Base-by-base conservation (phyloP, 2,329 filamentous ascomycete genomes). In the Onygenales sp. region DNA sequence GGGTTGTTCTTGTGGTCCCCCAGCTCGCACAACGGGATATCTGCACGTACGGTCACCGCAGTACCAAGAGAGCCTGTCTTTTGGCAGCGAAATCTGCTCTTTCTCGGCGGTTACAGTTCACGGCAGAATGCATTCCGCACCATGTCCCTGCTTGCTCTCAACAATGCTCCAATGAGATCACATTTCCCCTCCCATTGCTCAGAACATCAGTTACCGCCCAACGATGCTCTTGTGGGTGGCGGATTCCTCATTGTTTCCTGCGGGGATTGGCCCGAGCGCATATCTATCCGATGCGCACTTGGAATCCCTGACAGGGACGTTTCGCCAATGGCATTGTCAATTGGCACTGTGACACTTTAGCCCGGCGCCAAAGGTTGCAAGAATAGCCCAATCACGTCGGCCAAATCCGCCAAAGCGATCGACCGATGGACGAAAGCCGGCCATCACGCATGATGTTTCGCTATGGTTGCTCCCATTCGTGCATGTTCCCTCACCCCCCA, bases 21-120 rank as follows among this genome's bases (percentile, higher is more conserved):
- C 33, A 32, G 36, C 33, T 35, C n/a, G 21, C n/a, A 13, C 41
- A 13, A 17, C 31, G 44, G 5, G 31, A 6, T n/a, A n/a, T 8
- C 13, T 46, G 44, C n/a, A 46, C 10, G 10, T 14, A 36, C 14
- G 27, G 14, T n/a, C 32, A 17, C 32, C n/a, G 31, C 32, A 10
- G 6, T 35, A 39, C 33, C 46, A 7, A 11, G 35, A 7, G 46
- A 21, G 11, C 45, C 14, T 38, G 45, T 38, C 2, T 10, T 21
- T 14, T 11, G 36, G 36, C 14, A 35, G 33, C 14, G 36, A 14
- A 38, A 31, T 39, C 46, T 48, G 46, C n/a, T 33, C 46, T 27
- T 27, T 49, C 31, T 49, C 35, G 46, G 46, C 46, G 46, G 46
- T 49, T 49, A 49, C 46, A 49, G 41, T 46, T 35, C 44, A n/a